A percentile compares a stretch with the other conserved stretches of the same genome.
Conservation (phyloP, 169 alveolate genomes). For the Cryptosporidium ubiquitum region DNA sequence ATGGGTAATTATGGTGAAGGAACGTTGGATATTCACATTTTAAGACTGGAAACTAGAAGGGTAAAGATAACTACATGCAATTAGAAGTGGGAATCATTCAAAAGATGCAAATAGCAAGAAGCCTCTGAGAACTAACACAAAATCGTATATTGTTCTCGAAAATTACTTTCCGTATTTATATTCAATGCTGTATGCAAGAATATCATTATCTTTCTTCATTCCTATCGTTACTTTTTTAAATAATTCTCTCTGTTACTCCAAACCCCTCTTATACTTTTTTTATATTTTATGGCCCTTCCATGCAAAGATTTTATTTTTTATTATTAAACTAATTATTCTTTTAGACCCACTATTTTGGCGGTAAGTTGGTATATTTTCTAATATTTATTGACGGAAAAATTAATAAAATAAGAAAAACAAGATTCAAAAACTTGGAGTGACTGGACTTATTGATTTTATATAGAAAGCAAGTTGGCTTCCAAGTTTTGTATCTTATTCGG, state of each 20-base stretch:
- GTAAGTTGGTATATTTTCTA: not conserved
- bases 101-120: too few relatives aligned
- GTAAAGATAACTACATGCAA: too few relatives aligned
- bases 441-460: not conserved
- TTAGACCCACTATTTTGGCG: not conserved
- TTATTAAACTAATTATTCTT: too few relatives aligned
- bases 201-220: too few relatives aligned
- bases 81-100: too few relatives aligned
- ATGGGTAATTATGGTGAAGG: too few relatives aligned
- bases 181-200: not conserved
- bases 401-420: not conserved
- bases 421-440: not conserved
- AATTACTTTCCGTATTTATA: not conserved
- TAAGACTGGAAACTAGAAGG: too few relatives aligned
- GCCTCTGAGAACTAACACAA: not conserved
- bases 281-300: not conserved
- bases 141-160: too few relatives aligned
- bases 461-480: not conserved
- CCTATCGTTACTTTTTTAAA: too few relatives aligned
- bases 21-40: too few relatives aligned
- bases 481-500: not conserved
- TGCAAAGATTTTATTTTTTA: not conserved
- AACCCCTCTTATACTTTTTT: not conserved
- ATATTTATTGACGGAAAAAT: not conserved
- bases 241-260: not conserved